These are phyloP conservation scores for Ceratocystis albifundus DNA, from an alignment of 2,329 filamentous ascomycete species.

Conservation along the genomic window DNA sequence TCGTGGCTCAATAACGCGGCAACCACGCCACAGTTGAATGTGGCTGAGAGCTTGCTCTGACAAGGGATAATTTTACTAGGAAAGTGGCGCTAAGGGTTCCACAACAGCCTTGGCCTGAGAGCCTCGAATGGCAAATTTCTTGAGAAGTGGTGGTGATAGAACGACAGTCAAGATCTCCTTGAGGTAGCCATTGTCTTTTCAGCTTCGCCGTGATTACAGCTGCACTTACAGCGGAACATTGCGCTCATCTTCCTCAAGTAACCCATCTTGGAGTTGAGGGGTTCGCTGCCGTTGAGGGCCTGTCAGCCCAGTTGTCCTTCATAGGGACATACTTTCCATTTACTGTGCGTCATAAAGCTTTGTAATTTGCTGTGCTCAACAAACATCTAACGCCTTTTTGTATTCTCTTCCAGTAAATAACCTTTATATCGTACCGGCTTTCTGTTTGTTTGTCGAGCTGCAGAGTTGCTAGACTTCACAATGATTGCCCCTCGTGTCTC, in stretches of 20 bases:
- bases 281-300: slow-evolving; percentile 10
- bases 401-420: slow-evolving; percentile 7
- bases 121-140: slow-evolving; percentile 19
- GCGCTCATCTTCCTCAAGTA: neutral
- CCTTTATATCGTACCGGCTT: neutral
- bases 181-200: neutral
- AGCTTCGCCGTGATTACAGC: neutral
- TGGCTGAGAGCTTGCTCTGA: slow-evolving; percentile 12
- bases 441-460: neutral
- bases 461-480: neutral
- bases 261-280: slow-evolving; percentile 8
- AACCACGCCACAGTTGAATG: slow-evolving; percentile 14
- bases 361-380: slow-evolving; percentile 18
- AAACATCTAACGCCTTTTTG: slow-evolving; percentile 12
- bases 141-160: slow-evolving; percentile 2
- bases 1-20: slow-evolving; percentile 14
- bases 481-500: slow-evolving; percentile 22
- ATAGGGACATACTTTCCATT: slow-evolving; percentile 13
- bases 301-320: slow-evolving; percentile 15
- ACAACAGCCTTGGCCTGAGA: slow-evolving; percentile 2
- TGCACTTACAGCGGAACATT: neutral
- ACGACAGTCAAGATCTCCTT: neutral
- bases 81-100: slow-evolving; percentile 20
- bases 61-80: neutral
- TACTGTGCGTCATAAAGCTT: slow-evolving; percentile 16